These are phyloP conservation scores for Garcia nutans DNA, from an alignment of 345 rosid genomes.

Conservation along the genomic window DNA sequence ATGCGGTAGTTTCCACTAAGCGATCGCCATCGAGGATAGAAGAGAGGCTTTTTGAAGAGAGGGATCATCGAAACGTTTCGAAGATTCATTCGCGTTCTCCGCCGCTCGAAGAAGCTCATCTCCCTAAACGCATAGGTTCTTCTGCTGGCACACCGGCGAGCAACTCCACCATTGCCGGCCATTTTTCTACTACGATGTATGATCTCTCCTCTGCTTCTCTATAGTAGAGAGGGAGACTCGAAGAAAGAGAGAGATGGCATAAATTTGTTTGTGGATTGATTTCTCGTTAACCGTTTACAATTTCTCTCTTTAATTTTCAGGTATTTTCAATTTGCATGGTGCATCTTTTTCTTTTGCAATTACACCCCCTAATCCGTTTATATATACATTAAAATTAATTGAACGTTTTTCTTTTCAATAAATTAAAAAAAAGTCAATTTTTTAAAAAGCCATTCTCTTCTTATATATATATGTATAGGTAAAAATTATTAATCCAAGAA, in stretches of 20 bases:
- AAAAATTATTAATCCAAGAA: background rate
- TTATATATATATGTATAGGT: background rate
- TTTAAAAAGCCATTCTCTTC: too few species aligned
- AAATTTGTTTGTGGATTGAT: background rate
- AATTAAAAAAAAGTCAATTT: too few species aligned
- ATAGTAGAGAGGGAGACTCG: background rate
- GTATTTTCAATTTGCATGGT: background rate
- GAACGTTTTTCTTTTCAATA: background rate
- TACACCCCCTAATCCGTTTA: background rate
- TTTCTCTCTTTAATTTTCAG: background rate
- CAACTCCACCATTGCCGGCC: constrained; percentile 46
- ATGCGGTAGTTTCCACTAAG: constrained; percentile 41
- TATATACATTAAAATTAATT: too few species aligned
- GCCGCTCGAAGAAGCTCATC: constrained; percentile 32
- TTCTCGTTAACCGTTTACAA: constrained; percentile 5
- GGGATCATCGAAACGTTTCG: constrained; percentile 49
- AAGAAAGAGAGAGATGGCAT: constrained; percentile 5
- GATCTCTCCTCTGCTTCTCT: background rate
- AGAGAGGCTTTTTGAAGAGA: constrained; percentile 40
- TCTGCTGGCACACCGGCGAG: constrained; percentile 46
- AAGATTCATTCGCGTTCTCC: constrained; percentile 36
- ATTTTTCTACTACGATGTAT: constrained; percentile 15
- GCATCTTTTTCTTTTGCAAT: background rate
- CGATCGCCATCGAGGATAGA: constrained; percentile 37
- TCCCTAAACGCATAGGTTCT: constrained; percentile 35